Conservation (phyloP, 2,329 filamentous ascomycete genomes). For the Arthrobotrys megalospora region DNA sequence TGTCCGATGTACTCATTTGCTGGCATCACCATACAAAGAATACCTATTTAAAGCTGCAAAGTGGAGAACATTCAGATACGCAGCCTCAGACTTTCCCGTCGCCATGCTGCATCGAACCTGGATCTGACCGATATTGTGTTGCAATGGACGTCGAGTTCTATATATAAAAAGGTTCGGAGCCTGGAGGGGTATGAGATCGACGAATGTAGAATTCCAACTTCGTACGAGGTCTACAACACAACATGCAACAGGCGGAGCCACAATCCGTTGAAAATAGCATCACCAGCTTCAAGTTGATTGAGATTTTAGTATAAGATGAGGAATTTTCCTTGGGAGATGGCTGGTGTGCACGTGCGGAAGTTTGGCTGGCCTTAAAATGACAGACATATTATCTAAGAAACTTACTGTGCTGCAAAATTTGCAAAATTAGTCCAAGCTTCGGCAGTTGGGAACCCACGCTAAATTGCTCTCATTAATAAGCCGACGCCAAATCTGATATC, state of each 20-base stretch:
- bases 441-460: slow-evolving; percentile 55
- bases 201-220: slow-evolving; percentile 46
- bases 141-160: slow-evolving; percentile 47
- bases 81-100: slow-evolving; percentile 41
- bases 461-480: slow-evolving; percentile 44
- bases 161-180: slow-evolving; percentile 49
- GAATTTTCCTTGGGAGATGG: neutral
- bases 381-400: slow-evolving; percentile 59
- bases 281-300: slow-evolving; percentile 31
- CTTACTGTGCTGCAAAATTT: slow-evolving; percentile 44
- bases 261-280: slow-evolving; percentile 55
- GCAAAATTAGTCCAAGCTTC: slow-evolving; percentile 53
- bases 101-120: slow-evolving; percentile 15
- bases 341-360: neutral
- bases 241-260: slow-evolving; percentile 41
- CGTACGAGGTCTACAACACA: slow-evolving; percentile 48
- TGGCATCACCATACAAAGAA: slow-evolving; percentile 23
- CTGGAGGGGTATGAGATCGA: slow-evolving; percentile 23
- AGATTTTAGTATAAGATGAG: slow-evolving; percentile 6
- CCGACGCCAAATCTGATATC: slow-evolving; percentile 32
- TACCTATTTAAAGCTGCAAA: slow-evolving; percentile 5
- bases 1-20: slow-evolving; percentile 15
- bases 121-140: slow-evolving; percentile 44
- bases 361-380: slow-evolving; percentile 31
- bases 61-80: slow-evolving; percentile 30